Evolutionary conservation across 2,329 filamentous ascomycete species (phyloP), one percentile per base, ranked within the genome.

Genomic region (Gyromitra esculenta): DNA sequence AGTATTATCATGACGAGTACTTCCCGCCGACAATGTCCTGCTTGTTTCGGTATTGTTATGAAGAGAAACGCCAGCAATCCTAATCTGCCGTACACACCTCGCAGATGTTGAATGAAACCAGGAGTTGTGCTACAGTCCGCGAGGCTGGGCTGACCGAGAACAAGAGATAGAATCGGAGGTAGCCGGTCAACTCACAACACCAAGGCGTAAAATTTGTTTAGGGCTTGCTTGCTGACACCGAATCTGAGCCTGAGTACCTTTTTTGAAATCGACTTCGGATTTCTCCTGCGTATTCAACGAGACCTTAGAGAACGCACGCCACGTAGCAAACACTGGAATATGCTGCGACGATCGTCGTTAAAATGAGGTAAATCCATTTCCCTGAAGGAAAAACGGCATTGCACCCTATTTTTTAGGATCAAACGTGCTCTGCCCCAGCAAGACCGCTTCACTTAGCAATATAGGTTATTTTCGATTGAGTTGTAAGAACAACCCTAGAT

Each of bases 41-140:
- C 41, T 59, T 59, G 66, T 48, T 60, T 59, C 25, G 25, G 9
- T 31, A 65, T 39, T 25, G 35, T 11, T 21, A 31, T 65, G 31
- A 52, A 54, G 50, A n/a, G 43, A 37, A 25, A 37, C 9, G 62
- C 8, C 11, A n/a, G n/a, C 35, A 67, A 18, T 5, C 18, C 50
- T 15, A 25, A 5, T 35, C 18, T 11, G 7, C 56, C 35, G 21
- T 31, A 45, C 59, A 48, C 45, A 5, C 21, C 5, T 43, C 37
- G 3, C 13, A 18, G 25, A 41, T 39, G 35, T 18, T 67, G 64
- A 67, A 56, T 67, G 64, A 67, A 67, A 67, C 64, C 18, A 57
- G 64, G 64, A 57, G 64, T 21, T 56, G 48, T 15, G 13, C 25
- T 37, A 31, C 11, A 31, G 25, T 31, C 4, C 25, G 4, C 4